Evolutionary conservation across 345 rosid species (phyloP).

Genomic region (Lagerstroemia speciosa): DNA sequence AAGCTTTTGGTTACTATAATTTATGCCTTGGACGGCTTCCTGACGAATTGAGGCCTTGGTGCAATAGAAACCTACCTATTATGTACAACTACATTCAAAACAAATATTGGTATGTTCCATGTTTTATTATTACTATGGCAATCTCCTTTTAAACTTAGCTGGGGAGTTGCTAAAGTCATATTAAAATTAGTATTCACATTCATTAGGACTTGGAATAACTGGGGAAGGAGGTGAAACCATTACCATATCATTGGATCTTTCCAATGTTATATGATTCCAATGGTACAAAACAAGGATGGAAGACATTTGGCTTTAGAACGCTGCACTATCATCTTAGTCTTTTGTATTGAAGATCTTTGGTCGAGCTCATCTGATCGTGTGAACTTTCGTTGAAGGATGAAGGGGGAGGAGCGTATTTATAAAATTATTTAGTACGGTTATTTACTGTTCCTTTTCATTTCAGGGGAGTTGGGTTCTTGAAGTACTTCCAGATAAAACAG

Average conservation of each 20-base stretch:
- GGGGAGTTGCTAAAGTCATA: background rate
- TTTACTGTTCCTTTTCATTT: conserved; percentile 6
- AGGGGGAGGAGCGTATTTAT: background rate
- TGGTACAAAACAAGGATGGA: background rate
- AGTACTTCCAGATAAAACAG: conserved; percentile 72
- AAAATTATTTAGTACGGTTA: background rate
- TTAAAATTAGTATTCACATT: background rate
- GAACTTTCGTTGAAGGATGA: background rate
- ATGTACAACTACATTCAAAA: conserved; percentile 76
- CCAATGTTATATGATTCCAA: background rate
- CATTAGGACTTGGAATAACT: background rate
- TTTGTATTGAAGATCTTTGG: background rate
- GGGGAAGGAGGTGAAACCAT: background rate
- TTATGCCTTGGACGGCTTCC: conserved; percentile 47
- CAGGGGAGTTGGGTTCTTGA: conserved; percentile 94
- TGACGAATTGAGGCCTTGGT: conserved; percentile 77
- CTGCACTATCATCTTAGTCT: background rate
- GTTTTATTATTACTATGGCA: background rate
- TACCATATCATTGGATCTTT: background rate
- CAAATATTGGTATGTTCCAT: conserved; percentile 62
- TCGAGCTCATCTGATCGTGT: background rate
- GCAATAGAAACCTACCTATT: conserved; percentile 66
- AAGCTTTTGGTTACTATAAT: conserved; percentile 74
- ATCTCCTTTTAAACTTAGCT: background rate
- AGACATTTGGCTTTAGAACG: background rate